A percentile compares a stretch with the other conserved stretches of the same genome.
Evolutionary conservation across 495 filamentous ascomycete species (phyloP).

Genomic region (Podospora sp.): DNA sequence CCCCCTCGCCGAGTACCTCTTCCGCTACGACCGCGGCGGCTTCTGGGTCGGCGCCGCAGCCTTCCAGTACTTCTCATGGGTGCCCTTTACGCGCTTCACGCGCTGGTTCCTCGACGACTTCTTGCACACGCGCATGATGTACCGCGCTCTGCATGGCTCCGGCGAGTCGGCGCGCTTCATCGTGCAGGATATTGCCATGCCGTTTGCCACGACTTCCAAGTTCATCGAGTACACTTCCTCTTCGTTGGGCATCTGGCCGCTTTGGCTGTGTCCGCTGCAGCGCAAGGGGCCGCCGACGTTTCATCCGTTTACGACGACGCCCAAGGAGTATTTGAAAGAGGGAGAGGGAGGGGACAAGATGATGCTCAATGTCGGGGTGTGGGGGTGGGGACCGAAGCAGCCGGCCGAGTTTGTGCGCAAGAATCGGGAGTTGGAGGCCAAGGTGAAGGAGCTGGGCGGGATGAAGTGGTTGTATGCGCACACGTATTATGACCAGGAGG

Average conservation of each 20-base stretch:
- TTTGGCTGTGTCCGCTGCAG: slow-evolving; percentile 63
- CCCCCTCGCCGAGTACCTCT: slow-evolving; percentile 57
- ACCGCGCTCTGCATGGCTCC: slow-evolving; percentile 60
- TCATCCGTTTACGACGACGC: slow-evolving; percentile 47
- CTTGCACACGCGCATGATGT: slow-evolving; percentile 65
- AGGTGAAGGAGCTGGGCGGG: slow-evolving; percentile 66
- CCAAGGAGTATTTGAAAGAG: slow-evolving; percentile 7
- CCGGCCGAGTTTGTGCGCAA: slow-evolving; percentile 49
- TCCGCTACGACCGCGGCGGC: slow-evolving; percentile 61
- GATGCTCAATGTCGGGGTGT: slow-evolving; percentile 60
- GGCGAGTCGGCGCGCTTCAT: slow-evolving; percentile 57
- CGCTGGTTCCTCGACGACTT: slow-evolving; percentile 65
- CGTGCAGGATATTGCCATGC: slow-evolving; percentile 62
- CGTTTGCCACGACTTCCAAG: slow-evolving; percentile 48
- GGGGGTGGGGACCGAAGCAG: slow-evolving; percentile 53
- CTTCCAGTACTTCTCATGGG: slow-evolving; percentile 55
- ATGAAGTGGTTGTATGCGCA: slow-evolving; percentile 66
- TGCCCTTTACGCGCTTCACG: slow-evolving; percentile 58
- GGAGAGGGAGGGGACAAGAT: slow-evolving; percentile 32
- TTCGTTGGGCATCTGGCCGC: slow-evolving; percentile 56
- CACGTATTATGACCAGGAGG: slow-evolving; percentile 57
- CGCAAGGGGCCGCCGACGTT: slow-evolving; percentile 46
- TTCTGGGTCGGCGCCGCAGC: slow-evolving; percentile 62
- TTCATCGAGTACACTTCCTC: slow-evolving; percentile 57
- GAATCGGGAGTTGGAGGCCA: slow-evolving; percentile 67